Base-by-base conservation (phyloP, 2,329 filamentous ascomycete genomes). In the Arachnopeziza araneosa region DNA sequence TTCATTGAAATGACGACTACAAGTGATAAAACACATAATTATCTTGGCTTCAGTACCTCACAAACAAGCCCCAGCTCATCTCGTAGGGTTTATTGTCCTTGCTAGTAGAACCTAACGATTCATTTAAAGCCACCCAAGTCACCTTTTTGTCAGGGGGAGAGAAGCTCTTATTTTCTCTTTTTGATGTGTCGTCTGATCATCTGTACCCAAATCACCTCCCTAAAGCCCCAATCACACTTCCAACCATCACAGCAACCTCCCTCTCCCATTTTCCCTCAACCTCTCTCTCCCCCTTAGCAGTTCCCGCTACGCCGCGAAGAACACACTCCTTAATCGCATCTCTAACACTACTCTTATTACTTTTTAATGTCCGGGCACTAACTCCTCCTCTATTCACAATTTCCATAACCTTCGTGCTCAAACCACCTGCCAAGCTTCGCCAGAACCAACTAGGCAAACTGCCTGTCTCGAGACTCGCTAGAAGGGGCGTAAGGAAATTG, bases 201-300 rank as follows among this genome's bases (percentile, higher is more conserved):
- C 3, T 44, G 2, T 19, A 14, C 36, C 6, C 6, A 44, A 19
- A 19, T 69, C 63, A 72, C 49, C 70, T 68, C 2, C 71, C 71
- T 52, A 73, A 60, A 32, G 63, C 59, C 3, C 71, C 70, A 49
- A 92, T 80, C 6, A 97, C 85, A 68, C 90, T 90, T 56, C 90
- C 88, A 50, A 96, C 89, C 93, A 98, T 97, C 54, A 98, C 93
- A 1, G 93, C 92, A 54, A 93, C 88, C 76, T 98, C 95, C 49
- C 93, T 83, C 69, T 97, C 93, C 91, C 91, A 97, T 59, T 78
- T 82, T 7, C 77, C 79, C 63, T 73, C 76, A 64, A 77, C 77
- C 14, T 76, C 76, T n/a, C 76, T 70, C 36, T 73, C 89, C 69
- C 44, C 73, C 88, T 91, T 96, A 14, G 74, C 72, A 9, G 70